These are phyloP conservation scores for Linaria vulgaris DNA, from an alignment of 257 asterid genomes.

Conservation along the genomic window DNA sequence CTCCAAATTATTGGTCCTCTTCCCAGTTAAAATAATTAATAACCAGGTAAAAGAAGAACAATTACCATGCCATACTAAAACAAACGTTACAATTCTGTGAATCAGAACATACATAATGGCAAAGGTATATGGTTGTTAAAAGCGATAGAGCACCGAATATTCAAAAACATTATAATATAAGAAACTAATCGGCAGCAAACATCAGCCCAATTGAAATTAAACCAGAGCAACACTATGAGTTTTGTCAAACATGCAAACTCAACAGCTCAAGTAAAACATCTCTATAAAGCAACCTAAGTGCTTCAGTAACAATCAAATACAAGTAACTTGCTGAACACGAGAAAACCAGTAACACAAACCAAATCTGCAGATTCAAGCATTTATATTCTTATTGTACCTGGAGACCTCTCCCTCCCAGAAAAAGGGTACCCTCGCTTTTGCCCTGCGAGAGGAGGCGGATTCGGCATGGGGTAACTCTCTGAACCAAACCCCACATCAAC, in stretches of 20 bases:
- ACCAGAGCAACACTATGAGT: slow-evolving; percentile 1
- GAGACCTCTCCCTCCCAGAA: slow-evolving; percentile 53
- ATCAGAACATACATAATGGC: not conserved
- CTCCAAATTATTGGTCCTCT: not conserved
- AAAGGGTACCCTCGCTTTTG: slow-evolving; percentile 74
- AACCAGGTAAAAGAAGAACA: slow-evolving; percentile 4
- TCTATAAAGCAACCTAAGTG: not conserved
- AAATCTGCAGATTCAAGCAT: not conserved
- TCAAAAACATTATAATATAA: slow-evolving; percentile 1
- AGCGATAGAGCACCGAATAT: not conserved
- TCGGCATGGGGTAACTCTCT: slow-evolving; percentile 36
- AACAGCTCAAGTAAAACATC: not conserved
- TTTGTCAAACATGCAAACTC: not conserved
- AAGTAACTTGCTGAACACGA: slow-evolving; percentile 6
- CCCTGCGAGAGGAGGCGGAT: slow-evolving; percentile 51
- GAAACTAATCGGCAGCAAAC: slow-evolving; percentile 1
- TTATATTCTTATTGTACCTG: slow-evolving; percentile 44
- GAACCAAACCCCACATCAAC: slow-evolving; percentile 45
- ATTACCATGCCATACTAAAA: not conserved
- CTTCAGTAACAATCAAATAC: not conserved
- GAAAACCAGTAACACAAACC: not conserved
- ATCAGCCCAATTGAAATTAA: not conserved
- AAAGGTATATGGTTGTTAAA: not conserved
- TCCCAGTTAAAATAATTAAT: not conserved
- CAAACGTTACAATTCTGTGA: too few species aligned